phyloP scores from a whole-genome alignment of 306 rosid genomes.

The Castanea mollissima region DNA sequence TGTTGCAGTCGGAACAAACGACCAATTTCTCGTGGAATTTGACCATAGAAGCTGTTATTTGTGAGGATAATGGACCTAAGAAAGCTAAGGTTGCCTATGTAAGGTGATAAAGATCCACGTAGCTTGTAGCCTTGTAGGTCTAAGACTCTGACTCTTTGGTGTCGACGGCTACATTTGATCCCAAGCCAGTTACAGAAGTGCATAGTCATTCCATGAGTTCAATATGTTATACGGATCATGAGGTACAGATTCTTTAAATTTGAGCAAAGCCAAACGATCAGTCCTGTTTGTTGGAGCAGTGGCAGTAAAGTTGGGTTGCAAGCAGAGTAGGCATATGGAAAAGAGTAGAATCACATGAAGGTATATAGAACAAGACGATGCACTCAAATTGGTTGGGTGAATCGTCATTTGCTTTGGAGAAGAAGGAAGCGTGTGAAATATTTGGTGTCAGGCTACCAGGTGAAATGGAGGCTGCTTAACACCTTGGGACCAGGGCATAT shows the following conservation, averaged over 20 bases:
- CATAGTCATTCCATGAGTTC: conserved; percentile 28
- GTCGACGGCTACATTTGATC: conserved; percentile 24
- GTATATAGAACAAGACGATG: neutral
- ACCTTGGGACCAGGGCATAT: too few relatives aligned
- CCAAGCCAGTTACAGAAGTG: conserved; percentile 46
- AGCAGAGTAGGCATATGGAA: neutral
- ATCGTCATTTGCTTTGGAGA: conserved; percentile 6
- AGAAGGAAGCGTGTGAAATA: neutral
- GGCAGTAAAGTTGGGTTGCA: neutral
- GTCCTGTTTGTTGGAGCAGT: conserved; percentile 7
- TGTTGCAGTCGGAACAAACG: too few relatives aligned
- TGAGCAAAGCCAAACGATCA: conserved; percentile 29
- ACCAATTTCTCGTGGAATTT: too few relatives aligned
- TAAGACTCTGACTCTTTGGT: conserved; percentile 32
- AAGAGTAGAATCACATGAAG: neutral
- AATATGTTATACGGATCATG: conserved; percentile 18
- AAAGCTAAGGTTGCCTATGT: too few relatives aligned
- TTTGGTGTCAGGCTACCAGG: neutral
- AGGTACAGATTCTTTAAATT: conserved; percentile 27
- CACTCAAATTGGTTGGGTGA: neutral
- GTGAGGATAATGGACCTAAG: too few relatives aligned
- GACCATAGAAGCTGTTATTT: too few relatives aligned
- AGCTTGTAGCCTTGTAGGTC: neutral
- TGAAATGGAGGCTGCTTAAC: too few relatives aligned
- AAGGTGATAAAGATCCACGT: too few relatives aligned